Evolutionary conservation across 2,329 filamentous ascomycete species (phyloP).

Genomic region (Cryphonectria japonica): DNA sequence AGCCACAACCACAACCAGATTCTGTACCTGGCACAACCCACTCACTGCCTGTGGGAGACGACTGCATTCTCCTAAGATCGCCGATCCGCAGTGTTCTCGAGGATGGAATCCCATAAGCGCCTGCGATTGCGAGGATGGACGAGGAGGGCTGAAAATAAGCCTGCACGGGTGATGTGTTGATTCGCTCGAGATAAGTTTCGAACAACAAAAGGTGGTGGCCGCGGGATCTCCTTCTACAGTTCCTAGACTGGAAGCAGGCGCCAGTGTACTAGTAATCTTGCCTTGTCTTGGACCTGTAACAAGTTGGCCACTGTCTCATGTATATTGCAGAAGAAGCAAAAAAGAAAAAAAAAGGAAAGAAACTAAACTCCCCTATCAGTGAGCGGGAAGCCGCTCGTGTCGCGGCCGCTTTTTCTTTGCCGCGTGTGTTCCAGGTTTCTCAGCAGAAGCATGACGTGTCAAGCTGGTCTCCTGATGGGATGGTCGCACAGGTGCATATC

Average conservation of each 20-base stretch:
- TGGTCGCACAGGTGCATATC: not conserved
- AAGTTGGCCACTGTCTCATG: not conserved
- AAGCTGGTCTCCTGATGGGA: not conserved
- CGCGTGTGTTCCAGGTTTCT: not conserved
- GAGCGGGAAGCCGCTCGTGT: not conserved
- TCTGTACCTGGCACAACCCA: not conserved
- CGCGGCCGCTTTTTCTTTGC: not conserved
- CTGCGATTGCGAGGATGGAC: not conserved
- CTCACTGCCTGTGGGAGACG: not conserved
- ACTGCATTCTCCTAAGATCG: not conserved
- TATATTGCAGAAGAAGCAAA: conserved; percentile 2
- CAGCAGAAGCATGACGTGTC: not conserved
- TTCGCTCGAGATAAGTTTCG: not conserved
- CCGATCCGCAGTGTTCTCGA: not conserved
- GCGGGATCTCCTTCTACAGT: not conserved
- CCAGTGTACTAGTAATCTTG: not conserved
- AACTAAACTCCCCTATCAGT: not conserved
- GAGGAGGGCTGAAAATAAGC: not conserved
- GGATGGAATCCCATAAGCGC: not conserved
- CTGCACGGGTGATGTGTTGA: not conserved
- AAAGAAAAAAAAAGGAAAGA: not conserved
- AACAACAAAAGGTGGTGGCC: not conserved
- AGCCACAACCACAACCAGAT: not conserved
- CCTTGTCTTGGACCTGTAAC: conserved; percentile 1
- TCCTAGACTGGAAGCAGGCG: not conserved